These are phyloP conservation scores for Colletotrichum gigasporum DNA, from an alignment of 2,329 filamentous ascomycete genomes.

Conservation along the genomic window DNA sequence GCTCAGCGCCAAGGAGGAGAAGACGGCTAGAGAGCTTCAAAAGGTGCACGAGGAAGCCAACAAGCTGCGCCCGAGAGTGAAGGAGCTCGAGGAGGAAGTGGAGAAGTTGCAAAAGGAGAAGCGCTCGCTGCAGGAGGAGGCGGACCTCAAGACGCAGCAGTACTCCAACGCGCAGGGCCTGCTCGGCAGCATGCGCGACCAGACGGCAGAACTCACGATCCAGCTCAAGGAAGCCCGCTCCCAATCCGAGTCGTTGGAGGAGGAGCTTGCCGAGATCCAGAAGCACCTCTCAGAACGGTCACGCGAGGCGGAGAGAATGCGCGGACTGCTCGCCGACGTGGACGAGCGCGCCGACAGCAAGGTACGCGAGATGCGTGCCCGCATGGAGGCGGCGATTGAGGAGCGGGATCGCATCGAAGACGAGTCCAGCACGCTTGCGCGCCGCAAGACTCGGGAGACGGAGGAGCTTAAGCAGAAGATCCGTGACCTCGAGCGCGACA, in stretches of 20 bases:
- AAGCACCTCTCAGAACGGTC: constrained; percentile 87
- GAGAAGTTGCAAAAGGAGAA: constrained; percentile 75
- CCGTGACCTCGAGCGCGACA: constrained; percentile 81
- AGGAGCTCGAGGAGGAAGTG: constrained; percentile 78
- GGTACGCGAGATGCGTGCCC: constrained; percentile 87
- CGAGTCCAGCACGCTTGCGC: constrained; percentile 80
- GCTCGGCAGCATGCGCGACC: constrained; percentile 92
- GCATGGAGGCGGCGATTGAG: constrained; percentile 90
- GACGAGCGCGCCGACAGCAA: constrained; percentile 84
- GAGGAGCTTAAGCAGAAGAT: constrained; percentile 85
- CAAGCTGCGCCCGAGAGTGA: constrained; percentile 69
- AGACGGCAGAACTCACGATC: constrained; percentile 85
- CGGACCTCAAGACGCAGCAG: constrained; percentile 84
- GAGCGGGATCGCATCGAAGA: constrained; percentile 94
- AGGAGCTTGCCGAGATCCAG: constrained; percentile 90
- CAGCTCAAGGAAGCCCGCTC: constrained; percentile 91
- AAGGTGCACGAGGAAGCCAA: constrained; percentile 77
- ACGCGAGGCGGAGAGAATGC: constrained; percentile 94
- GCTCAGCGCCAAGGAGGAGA: constrained; percentile 77
- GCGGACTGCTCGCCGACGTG: constrained; percentile 84
- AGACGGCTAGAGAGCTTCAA: constrained; percentile 73
- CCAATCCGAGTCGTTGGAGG: constrained; percentile 86
- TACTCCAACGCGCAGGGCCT: constrained; percentile 86
- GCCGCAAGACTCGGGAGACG: constrained; percentile 81
- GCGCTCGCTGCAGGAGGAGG: constrained; percentile 77